Base-by-base conservation (phyloP, 768 basidiomycete genomes). In the Xerocomellus chrysenteron region DNA sequence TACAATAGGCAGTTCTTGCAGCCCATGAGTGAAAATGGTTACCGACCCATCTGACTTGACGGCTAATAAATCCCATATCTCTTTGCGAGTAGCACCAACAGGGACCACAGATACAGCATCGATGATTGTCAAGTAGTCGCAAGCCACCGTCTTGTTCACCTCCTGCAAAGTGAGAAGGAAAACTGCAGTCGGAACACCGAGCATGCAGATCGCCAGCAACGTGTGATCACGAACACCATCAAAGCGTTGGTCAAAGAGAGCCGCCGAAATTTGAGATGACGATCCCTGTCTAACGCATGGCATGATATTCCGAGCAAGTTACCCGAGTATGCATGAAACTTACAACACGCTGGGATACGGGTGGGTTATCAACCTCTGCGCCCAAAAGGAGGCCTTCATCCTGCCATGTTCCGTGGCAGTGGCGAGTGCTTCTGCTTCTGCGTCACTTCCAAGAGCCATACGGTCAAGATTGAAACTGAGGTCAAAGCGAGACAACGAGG, bases 361-460 rank as follows among this genome's bases (percentile, higher is more conserved):
- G 51, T 80, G 77, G 14, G 79, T 75, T 51, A 77, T 69, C 16
- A 92, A 59, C 49, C 73, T 78, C 61, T 91, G 83, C 71, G 87
- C 82, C 90, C 90, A 92, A 65, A 83, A 88, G 0, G 84, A 77
- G 2, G 87, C 81, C 50, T 82, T 83, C 83, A 90, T 86, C 56
- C 84, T 78, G 6, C 82, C 83, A 64, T 86, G 79, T 55, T 86
- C 84, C 19, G 77, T 74, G 1, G 80, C 74, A 12, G 73, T 65
- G 1, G 76, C 55, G 14, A 71, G 59, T 2, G 66, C 54, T 19
- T 84, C 83, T 8, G 68, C 59, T 3, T 82, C 85, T 33, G 75
- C 74, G 4, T 68, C 65, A 3, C 78, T 76, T n/a, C 82, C 83
- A 7, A 87, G 74, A 16, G 77, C 83, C 86, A 88, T 86, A 40